Evolutionary conservation across 768 basidiomycete species (phyloP).

Genomic region (Roridomyces roridus): DNA sequence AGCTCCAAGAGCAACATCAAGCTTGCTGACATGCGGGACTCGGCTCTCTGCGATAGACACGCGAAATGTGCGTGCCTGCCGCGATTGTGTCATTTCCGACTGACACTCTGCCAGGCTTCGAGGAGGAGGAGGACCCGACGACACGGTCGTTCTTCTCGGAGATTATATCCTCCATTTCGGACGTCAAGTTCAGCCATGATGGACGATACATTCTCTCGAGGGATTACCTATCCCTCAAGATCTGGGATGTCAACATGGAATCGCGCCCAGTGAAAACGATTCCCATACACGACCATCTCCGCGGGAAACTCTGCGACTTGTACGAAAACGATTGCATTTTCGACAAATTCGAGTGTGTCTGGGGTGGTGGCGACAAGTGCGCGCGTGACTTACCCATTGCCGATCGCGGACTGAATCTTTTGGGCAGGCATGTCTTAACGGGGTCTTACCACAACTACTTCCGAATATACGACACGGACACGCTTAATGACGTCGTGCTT

Average conservation of each 20-base stretch:
- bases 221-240: conserved; percentile 97
- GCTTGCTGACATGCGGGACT: conserved; percentile 98
- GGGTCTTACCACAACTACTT: conserved; percentile 99
- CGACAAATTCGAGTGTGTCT: conserved; percentile 99
- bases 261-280: conserved; percentile 95
- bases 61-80: conserved; percentile 80
- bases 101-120: conserved; percentile 72
- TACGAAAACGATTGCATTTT: conserved; percentile 99
- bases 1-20: conserved; percentile 99
- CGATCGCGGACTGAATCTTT: conserved; percentile 27
- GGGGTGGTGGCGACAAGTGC: conserved; percentile 94
- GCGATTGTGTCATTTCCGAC: conserved; percentile 12
- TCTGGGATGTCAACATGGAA: conserved; percentile 99
- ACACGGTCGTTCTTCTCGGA: conserved; percentile 99
- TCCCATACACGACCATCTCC: conserved; percentile 96
- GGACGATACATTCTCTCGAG: conserved; percentile 96
- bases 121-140: conserved; percentile 98
- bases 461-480: conserved; percentile 97
- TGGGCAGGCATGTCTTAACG: conserved; percentile 88
- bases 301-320: conserved; percentile 96
- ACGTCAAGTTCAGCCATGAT: conserved; percentile 98
- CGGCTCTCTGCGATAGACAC: conserved; percentile 93
- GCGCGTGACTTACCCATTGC: conserved; percentile 55
- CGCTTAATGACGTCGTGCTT: conserved; percentile 85
- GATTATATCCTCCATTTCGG: conserved; percentile 99